Evolutionary conservation across 1,284 basidiomycete species (phyloP), one percentile per base, ranked within the genome.

Genomic region (Ganoderma boninense): DNA sequence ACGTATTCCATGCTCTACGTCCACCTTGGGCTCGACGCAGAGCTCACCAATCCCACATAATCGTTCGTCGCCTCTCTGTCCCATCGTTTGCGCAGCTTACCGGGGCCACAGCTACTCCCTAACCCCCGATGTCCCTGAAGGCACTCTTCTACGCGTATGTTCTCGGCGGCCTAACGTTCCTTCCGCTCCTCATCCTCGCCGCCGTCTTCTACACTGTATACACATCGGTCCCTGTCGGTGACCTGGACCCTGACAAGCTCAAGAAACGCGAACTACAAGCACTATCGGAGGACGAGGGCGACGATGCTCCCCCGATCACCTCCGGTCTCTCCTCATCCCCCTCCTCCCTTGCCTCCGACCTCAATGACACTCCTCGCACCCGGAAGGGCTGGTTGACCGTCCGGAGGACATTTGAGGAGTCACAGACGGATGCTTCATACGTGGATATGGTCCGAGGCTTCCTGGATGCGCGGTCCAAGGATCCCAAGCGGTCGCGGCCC

Each of bases 361-460:
- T 86, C 70, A 87, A 88, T 75, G 91, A 92, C 79, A 73, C 84
- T 38, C 90, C 90, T n/a, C 86, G 86, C 77, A 84, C 90, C 4
- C 89, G 92, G 66, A 92, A 92, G 73, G 94, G 90, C 42, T 97
- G 95, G 95, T 87, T 98, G 69, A 96, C 92, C 7, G 89, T 97
- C 74, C 89, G 96, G 59, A 87, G 90, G 65, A 94, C 93, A 1
- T 97, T 95, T 76, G 89, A 94, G 72, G 90, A 94, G 76, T 80
- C 85, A 20, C 76, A 82, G 26, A 80, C 81, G 18, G 92, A 92
- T 70, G 86, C 84, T n/a, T 87, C 87, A 62, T 94, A 94, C 77
- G 89, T 92, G 67, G 89, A 86, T 26, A 82, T 93, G 76, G 87
- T 94, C 79, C 87, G 88, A 67, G 90, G 89, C n/a, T 91, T 92